Conservation (phyloP, 164 flowering plant genomes). For the Magnolia kwangsiensis region DNA sequence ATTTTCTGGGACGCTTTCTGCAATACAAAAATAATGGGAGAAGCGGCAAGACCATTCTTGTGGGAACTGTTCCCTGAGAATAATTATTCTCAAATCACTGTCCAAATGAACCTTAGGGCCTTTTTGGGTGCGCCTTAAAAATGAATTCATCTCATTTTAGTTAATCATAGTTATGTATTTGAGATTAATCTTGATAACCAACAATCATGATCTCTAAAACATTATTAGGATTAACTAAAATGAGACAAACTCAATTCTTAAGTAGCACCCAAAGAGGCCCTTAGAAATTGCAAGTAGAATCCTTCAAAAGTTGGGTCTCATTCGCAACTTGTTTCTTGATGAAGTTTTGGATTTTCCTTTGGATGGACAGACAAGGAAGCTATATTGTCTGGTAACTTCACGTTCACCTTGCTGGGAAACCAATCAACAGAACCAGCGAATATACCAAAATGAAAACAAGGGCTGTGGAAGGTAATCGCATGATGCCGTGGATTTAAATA, state of each 20-base stretch:
- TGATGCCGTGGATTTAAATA: not conserved
- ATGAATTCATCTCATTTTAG: not conserved
- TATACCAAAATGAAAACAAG: not conserved
- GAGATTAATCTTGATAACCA: no score
- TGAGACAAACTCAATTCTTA: no score
- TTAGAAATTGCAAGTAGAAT: not conserved
- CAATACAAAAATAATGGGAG: no score
- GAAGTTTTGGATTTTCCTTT: conserved; percentile 6
- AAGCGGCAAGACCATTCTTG: no score
- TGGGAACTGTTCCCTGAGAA: not conserved
- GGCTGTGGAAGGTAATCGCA: not conserved
- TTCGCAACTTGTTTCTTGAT: not conserved
- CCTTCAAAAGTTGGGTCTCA: not conserved
- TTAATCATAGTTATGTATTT: no score
- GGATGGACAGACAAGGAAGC: conserved; percentile 70
- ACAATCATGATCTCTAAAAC: no score
- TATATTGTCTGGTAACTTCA: conserved; percentile 83
- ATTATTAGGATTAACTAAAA: no score
- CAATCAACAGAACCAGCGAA: conserved; percentile 10
- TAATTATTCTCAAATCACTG: no score
- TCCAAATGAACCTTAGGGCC: not conserved
- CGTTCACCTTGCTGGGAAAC: conserved; percentile 61
- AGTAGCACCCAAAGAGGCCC: no score
- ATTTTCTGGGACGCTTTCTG: no score
- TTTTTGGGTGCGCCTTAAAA: not conserved